Conservation (phyloP, 2,329 filamentous ascomycete genomes). For the Cladorrhinum sp. region DNA sequence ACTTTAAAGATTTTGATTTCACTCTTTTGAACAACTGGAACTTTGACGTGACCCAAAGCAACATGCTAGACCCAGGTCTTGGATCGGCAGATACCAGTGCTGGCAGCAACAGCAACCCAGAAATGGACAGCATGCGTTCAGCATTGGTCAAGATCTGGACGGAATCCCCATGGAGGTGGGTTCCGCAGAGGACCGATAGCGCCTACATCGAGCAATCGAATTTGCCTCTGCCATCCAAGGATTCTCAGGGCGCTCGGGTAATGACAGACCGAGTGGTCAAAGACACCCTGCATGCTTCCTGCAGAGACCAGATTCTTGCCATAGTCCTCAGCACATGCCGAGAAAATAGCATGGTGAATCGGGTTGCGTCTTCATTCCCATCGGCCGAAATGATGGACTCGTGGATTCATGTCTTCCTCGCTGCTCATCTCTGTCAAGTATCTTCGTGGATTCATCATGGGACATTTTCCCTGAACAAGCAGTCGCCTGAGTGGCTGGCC, state of each 20-base stretch:
- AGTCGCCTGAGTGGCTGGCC: constrained; percentile 58
- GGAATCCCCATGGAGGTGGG: constrained; percentile 51
- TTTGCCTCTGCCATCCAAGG: constrained; percentile 41
- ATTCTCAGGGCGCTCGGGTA: constrained; percentile 38
- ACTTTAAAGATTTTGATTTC: constrained; percentile 52
- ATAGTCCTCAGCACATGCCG: constrained; percentile 60
- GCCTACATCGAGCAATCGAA: constrained; percentile 44
- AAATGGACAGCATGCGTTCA: constrained; percentile 46
- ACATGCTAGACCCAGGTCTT: constrained; percentile 28
- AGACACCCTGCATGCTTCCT: constrained; percentile 45
- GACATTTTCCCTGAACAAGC: constrained; percentile 53
- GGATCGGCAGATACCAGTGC: constrained; percentile 4
- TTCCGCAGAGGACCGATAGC: constrained; percentile 43
- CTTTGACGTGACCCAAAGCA: constrained; percentile 35
- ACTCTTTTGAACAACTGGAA: constrained; percentile 50
- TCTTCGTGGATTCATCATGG: constrained; percentile 61
- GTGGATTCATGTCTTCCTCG: constrained; percentile 58
- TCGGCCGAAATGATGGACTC: constrained; percentile 59
- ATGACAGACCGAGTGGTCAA: constrained; percentile 40
- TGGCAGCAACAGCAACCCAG: constrained; percentile 38
- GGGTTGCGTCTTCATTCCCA: constrained; percentile 59
- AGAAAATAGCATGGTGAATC: constrained; percentile 45
- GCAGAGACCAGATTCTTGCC: constrained; percentile 61
- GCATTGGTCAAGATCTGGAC: constrained; percentile 48
- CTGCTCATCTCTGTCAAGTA: constrained; percentile 53